phyloP scores from a whole-genome alignment of 345 rosid genomes.

The Pistacia integerrima region DNA sequence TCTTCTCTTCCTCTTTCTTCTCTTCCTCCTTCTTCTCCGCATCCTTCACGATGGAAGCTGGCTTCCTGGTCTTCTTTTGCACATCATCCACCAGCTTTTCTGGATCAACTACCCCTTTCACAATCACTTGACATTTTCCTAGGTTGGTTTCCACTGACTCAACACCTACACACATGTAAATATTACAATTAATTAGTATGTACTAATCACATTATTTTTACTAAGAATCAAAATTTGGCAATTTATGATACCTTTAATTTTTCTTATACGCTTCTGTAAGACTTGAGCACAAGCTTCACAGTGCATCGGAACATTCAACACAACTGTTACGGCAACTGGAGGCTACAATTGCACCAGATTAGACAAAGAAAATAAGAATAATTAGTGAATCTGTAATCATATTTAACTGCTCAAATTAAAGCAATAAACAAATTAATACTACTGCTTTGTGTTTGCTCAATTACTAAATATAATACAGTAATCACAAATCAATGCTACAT shows the following conservation, averaged over 20 bases:
- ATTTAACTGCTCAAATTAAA: too few species aligned
- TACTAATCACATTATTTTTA: too few species aligned
- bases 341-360: constrained; percentile 32
- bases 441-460: too few species aligned
- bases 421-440: too few species aligned
- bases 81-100: constrained; percentile 44
- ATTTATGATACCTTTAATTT: constrained; percentile 43
- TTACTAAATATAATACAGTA: too few species aligned
- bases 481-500: too few species aligned
- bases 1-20: constrained; percentile 33
- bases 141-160: constrained; percentile 61
- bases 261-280: constrained; percentile 48
- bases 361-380: too few species aligned
- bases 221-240: too few species aligned
- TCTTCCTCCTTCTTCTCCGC: constrained; percentile 51
- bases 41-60: constrained; percentile 50
- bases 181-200: too few species aligned
- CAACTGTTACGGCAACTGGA: constrained; percentile 51
- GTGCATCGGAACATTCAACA: constrained; percentile 61
- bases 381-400: too few species aligned
- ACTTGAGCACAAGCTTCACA: constrained; percentile 76
- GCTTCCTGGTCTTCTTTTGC: constrained; percentile 56
- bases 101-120: constrained; percentile 62
- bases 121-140: constrained; percentile 41
- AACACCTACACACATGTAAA: constrained; percentile 38